A percentile compares a stretch with the other conserved stretches of the same genome.
Evolutionary conservation across 108 stramenopile genomes (phyloP).

Genomic region (Mediolabrus comicus): DNA sequence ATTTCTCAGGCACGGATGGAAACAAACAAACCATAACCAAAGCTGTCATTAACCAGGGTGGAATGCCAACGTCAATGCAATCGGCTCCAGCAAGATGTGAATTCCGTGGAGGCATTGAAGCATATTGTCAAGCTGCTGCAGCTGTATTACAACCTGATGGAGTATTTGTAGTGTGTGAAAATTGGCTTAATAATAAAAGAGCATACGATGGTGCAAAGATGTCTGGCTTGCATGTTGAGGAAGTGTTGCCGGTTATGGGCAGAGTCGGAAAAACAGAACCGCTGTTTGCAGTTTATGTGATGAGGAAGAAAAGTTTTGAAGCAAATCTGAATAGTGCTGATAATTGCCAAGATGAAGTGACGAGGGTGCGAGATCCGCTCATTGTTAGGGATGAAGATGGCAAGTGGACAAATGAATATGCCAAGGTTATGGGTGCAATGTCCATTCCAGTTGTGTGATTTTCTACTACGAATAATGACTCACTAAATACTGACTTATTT

Average conservation of each 20-base stretch:
- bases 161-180: slow-evolving; percentile 61
- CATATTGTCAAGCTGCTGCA: slow-evolving; percentile 61
- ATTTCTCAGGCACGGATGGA: slow-evolving; percentile 26
- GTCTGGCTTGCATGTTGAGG: slow-evolving; percentile 31
- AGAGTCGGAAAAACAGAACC: slow-evolving; percentile 21
- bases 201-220: slow-evolving; percentile 42
- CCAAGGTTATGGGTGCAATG: slow-evolving; percentile 46
- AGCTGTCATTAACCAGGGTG: slow-evolving; percentile 59
- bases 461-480: background rate
- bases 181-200: slow-evolving; percentile 61
- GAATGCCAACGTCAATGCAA: slow-evolving; percentile 66
- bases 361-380: slow-evolving; percentile 10
- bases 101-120: slow-evolving; percentile 77
- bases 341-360: background rate
- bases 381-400: slow-evolving; percentile 44
- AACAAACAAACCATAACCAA: slow-evolving; percentile 15
- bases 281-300: slow-evolving; percentile 58
- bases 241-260: slow-evolving; percentile 38
- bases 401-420: slow-evolving; percentile 52
- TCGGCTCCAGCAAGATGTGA: slow-evolving; percentile 71
- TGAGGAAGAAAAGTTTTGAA: slow-evolving; percentile 32
- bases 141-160: slow-evolving; percentile 32
- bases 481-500: background rate
- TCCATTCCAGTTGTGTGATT: slow-evolving; percentile 40
- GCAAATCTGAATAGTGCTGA: background rate